A percentile compares a stretch with the other conserved stretches of the same genome.
These are phyloP conservation scores for Aspergillaceae sp. DNA, from an alignment of 2,329 filamentous ascomycete genomes.

Conservation along the genomic window DNA sequence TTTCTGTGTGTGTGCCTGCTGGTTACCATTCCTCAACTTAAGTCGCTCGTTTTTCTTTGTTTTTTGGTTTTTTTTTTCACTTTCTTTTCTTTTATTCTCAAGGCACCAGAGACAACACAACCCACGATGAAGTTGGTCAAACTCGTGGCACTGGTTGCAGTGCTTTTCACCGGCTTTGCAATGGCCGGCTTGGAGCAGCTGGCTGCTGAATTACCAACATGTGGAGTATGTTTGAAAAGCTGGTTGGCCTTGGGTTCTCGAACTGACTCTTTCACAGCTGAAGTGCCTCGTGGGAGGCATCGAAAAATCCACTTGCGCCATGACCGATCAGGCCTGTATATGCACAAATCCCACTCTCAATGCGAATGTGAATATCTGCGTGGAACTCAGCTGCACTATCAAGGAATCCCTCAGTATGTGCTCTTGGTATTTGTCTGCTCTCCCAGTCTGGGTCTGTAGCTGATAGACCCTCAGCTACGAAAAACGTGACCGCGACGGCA, in stretches of 20 bases:
- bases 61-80: neutral
- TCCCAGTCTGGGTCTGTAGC: neutral
- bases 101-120: neutral
- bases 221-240: slow-evolving; percentile 14
- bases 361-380: slow-evolving; percentile 24
- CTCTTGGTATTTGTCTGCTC: neutral
- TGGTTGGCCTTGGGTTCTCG: neutral
- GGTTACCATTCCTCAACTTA: neutral
- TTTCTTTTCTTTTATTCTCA: neutral
- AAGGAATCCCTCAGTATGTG: slow-evolving; percentile 28
- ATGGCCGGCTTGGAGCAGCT: slow-evolving; percentile 7
- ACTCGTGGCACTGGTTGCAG: slow-evolving; percentile 2
- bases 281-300: slow-evolving; percentile 16
- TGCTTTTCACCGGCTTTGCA: slow-evolving; percentile 5
- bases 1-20: neutral
- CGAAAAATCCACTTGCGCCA: slow-evolving; percentile 27
- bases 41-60: neutral
- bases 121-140: slow-evolving; percentile 5
- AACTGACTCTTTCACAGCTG: slow-evolving; percentile 11
- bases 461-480: slow-evolving; percentile 24
- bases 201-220: slow-evolving; percentile 11
- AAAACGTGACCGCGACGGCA: slow-evolving; percentile 33
- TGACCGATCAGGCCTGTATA: slow-evolving; percentile 32
- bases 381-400: slow-evolving; percentile 28
- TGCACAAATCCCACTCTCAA: slow-evolving; percentile 30